Evolutionary conservation across 23 red algal genomes (phyloP), one percentile per base, ranked within the genome.

Genomic region (Gracilaria domingensis): DNA sequence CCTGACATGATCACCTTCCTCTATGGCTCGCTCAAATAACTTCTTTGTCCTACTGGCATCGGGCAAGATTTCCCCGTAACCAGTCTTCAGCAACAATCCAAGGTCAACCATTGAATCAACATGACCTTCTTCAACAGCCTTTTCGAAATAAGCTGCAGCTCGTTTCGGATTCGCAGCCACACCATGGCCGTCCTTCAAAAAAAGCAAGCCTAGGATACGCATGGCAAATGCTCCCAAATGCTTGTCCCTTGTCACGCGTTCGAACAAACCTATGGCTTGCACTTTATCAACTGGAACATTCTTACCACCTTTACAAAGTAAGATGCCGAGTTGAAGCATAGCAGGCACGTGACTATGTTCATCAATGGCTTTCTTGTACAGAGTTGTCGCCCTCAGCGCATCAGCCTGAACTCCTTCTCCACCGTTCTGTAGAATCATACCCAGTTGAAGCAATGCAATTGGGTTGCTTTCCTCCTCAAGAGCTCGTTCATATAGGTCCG

Each of bases 341-440:
- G 42, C 4, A 45, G 42, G 42, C 42, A 7, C 42, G 11, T 45
- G 4, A 45, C 11, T 11, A 11, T 45, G 42, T 45, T 45, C 42
- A 45, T 45, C 42, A 45, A 45, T 45, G 5, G 42, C 42, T 45
- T 11, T 45, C 42, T 45, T 45, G 42, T 45, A 45, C 42, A 45
- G 42, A 45, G 11, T 4, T 45, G 42, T 11, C 11, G 42, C 42
- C 11, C 42, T 45, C 42, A 4, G 21, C 25, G 13, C 16, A 39
- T 84, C 58, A 38, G 34, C 24, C 33, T 17, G 30, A 12, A 84
- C 80, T 62, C 50, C 80, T 11, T 64, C 80, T 62, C 30, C 80
- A 24, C 80, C 80, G 40, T 64, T 58, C 26, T 82, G 5, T 8
- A 82, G 78, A 7, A 82, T 2, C 49, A 58, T n/a, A 26, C 38